These are phyloP conservation scores for Penicillium sumatraense DNA, from an alignment of 2,329 filamentous ascomycete genomes.

Conservation along the genomic window DNA sequence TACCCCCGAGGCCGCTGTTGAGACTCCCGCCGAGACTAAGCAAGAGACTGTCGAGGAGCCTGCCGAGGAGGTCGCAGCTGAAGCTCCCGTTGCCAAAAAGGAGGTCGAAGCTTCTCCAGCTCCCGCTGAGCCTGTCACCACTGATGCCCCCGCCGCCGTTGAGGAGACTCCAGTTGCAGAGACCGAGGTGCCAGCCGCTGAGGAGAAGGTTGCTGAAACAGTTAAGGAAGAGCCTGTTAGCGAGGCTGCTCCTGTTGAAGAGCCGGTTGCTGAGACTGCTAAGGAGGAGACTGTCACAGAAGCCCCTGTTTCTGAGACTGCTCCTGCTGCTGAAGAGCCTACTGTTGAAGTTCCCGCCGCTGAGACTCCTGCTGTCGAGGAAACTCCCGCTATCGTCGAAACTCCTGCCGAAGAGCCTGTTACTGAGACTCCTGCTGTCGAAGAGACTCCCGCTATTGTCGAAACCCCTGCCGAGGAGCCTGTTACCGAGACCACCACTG, in stretches of 20 bases:
- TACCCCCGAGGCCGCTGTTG: neutral
- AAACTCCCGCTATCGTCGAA: slow-evolving; percentile 10
- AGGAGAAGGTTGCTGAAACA: slow-evolving; percentile 6
- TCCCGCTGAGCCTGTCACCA: neutral
- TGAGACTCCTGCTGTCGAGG: slow-evolving; percentile 6
- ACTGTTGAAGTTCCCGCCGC: slow-evolving; percentile 13
- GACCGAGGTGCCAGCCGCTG: slow-evolving; percentile 1
- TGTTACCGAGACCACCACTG: neutral
- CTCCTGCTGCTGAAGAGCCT: slow-evolving; percentile 1
- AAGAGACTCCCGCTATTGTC: neutral
- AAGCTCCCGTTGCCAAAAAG: neutral
- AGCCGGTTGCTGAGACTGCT: neutral
- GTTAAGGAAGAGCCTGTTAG: slow-evolving; percentile 6
- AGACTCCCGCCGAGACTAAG: slow-evolving; percentile 3
- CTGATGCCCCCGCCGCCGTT: slow-evolving; percentile 14
- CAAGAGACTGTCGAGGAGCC: slow-evolving; percentile 9
- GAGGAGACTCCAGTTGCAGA: slow-evolving; percentile 16
- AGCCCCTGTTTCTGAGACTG: slow-evolving; percentile 9
- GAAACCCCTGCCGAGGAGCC: neutral
- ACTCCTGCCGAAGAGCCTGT: slow-evolving; percentile 4
- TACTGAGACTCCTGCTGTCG: slow-evolving; percentile 5
- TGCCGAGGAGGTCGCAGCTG: neutral
- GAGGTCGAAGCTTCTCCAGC: neutral
- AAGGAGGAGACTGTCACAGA: slow-evolving; percentile 10
- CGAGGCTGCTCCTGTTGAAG: slow-evolving; percentile 11